phyloP scores from a whole-genome alignment of 2,329 filamentous ascomycete species.

The Lecanicillium sp. region DNA sequence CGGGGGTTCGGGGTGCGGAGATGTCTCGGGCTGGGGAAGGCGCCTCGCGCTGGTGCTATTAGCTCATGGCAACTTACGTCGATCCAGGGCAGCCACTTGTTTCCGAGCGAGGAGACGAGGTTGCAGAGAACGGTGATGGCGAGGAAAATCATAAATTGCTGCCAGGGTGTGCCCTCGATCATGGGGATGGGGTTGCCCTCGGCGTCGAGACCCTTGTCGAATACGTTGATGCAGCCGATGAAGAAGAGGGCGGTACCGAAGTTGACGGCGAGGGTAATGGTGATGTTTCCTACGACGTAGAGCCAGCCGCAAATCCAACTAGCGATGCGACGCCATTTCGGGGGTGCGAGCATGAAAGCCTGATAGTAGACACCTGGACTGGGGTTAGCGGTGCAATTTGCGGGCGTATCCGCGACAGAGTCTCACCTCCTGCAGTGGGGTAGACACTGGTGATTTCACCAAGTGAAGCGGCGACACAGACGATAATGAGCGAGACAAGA shows the following conservation, averaged over 20 bases:
- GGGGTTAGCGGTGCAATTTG: not conserved
- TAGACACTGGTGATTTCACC: constrained; percentile 72
- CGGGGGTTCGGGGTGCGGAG: constrained; percentile 3
- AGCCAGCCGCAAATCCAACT: constrained; percentile 72
- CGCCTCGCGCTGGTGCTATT: not conserved
- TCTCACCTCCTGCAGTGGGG: constrained; percentile 62
- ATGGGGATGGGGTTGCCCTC: constrained; percentile 36
- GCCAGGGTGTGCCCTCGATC: constrained; percentile 49
- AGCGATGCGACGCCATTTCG: constrained; percentile 53
- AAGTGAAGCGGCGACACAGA: constrained; percentile 64
- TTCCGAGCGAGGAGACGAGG: constrained; percentile 59
- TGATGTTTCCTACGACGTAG: constrained; percentile 74
- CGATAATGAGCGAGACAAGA: constrained; percentile 60
- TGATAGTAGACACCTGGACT: constrained; percentile 62
- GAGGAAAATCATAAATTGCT: constrained; percentile 66
- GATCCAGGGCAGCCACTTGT: constrained; percentile 59
- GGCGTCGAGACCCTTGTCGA: constrained; percentile 40
- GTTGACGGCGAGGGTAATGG: constrained; percentile 76
- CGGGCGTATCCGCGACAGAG: not conserved
- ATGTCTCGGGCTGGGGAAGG: constrained; percentile 3
- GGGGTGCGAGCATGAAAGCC: constrained; percentile 65
- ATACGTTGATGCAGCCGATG: constrained; percentile 51
- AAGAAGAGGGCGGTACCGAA: constrained; percentile 67
- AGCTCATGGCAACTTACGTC: constrained; percentile 50
- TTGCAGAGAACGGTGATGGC: constrained; percentile 60